These are phyloP conservation scores for Calonectria montana DNA, from an alignment of 2,329 filamentous ascomycete species.

Conservation along the genomic window DNA sequence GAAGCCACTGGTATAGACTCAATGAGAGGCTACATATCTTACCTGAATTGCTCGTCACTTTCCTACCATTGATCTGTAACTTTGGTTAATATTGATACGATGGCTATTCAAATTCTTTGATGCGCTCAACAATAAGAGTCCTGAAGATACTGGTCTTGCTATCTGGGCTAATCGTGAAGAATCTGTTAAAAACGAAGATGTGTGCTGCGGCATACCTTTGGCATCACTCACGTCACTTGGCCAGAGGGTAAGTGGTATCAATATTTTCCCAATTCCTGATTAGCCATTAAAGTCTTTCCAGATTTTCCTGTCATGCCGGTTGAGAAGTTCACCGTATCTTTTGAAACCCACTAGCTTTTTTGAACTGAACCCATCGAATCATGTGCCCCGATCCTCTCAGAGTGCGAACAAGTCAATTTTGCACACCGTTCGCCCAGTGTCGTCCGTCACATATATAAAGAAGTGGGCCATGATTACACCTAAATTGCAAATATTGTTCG, in stretches of 20 bases:
- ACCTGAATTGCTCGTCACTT: slow-evolving; percentile 42
- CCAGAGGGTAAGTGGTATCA: slow-evolving; percentile 22
- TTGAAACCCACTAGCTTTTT: slow-evolving; percentile 65
- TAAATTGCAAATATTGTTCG: too few relatives aligned
- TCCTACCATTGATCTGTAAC: slow-evolving; percentile 38
- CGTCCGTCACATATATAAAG: neutral
- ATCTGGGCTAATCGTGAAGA: slow-evolving; percentile 45
- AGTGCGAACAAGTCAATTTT: slow-evolving; percentile 14
- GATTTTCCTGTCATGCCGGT: slow-evolving; percentile 76
- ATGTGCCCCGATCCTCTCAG: slow-evolving; percentile 38
- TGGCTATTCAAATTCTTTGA: slow-evolving; percentile 63
- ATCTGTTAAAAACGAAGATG: slow-evolving; percentile 78
- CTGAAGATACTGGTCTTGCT: slow-evolving; percentile 49
- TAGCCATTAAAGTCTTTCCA: neutral
- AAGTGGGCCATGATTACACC: neutral
- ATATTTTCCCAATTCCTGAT: neutral
- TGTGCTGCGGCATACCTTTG: slow-evolving; percentile 94
- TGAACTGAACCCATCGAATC: slow-evolving; percentile 59
- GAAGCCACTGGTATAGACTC: slow-evolving; percentile 46
- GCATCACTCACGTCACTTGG: slow-evolving; percentile 77
- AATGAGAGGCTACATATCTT: slow-evolving; percentile 47
- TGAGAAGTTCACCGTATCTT: slow-evolving; percentile 59
- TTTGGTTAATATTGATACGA: slow-evolving; percentile 51
- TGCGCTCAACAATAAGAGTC: slow-evolving; percentile 62
- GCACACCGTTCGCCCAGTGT: slow-evolving; percentile 8